Evolutionary conservation across 345 rosid species (phyloP).

Genomic region (Lepidium sativum): DNA sequence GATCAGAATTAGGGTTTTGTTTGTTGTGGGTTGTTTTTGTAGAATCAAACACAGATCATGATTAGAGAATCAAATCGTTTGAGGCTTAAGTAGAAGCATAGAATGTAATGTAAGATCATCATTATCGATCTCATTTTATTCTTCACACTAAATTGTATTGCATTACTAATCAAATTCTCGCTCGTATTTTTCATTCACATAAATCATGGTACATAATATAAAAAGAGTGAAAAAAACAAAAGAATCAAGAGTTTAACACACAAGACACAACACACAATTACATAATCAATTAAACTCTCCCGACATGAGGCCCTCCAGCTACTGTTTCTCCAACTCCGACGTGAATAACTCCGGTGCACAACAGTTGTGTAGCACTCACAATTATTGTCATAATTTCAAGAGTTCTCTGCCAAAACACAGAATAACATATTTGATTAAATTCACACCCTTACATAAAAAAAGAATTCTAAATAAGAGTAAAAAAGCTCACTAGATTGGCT

Average conservation of each 20-base stretch:
- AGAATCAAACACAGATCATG: neutral
- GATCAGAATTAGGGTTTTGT: slow-evolving; percentile 4
- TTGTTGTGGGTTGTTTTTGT: too few species aligned
- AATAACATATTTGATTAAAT: neutral
- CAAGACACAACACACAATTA: slow-evolving; percentile 14
- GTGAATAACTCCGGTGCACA: slow-evolving; percentile 61
- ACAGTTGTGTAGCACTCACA: slow-evolving; percentile 55
- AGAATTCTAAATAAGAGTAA: neutral
- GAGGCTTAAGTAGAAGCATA: slow-evolving; percentile 3
- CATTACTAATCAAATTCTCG: neutral
- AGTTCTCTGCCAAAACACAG: slow-evolving; percentile 44
- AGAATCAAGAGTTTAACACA: slow-evolving; percentile 5
- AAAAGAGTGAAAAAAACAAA: neutral
- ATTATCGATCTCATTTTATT: neutral
- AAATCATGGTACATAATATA: neutral
- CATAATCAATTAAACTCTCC: slow-evolving; percentile 30
- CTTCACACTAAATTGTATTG: neutral
- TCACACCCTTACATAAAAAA: neutral
- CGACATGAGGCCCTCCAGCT: neutral
- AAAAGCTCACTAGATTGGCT: slow-evolving; percentile 50
- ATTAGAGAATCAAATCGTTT: slow-evolving; percentile 15
- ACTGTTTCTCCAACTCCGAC: slow-evolving; percentile 35
- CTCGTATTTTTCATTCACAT: neutral
- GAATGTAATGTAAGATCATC: slow-evolving; percentile 10
- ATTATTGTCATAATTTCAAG: slow-evolving; percentile 64